phyloP scores from a whole-genome alignment of 2,329 filamentous ascomycete genomes.

The Nothophaeocryptopus gaeumannii region DNA sequence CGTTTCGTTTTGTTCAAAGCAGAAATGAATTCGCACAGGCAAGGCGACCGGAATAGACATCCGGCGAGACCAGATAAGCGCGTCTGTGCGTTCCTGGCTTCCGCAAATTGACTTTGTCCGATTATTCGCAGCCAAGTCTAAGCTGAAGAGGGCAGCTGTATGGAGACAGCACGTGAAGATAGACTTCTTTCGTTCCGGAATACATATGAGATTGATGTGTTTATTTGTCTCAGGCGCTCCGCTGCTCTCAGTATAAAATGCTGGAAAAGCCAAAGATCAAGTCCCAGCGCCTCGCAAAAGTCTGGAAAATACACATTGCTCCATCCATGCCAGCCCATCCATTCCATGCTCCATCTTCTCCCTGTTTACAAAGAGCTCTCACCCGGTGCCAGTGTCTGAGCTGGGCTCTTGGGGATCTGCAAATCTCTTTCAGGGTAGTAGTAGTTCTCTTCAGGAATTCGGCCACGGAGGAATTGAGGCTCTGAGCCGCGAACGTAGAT shows the following conservation, averaged over 20 bases:
- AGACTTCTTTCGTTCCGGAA: background rate
- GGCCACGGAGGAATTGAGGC: conserved; percentile 81
- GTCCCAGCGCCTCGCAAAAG: conserved; percentile 13
- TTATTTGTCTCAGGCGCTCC: background rate
- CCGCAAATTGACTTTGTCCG: too few relatives aligned
- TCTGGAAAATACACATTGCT: background rate
- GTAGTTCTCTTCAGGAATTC: conserved; percentile 88
- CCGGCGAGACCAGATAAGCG: too few relatives aligned
- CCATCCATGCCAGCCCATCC: conserved; percentile 6
- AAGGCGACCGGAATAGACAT: too few relatives aligned
- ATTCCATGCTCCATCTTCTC: conserved; percentile 2
- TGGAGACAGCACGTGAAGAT: too few relatives aligned
- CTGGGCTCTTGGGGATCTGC: conserved; percentile 30
- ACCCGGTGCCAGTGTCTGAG: conserved; percentile 26
- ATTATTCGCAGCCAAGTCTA: too few relatives aligned
- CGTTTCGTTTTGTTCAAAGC: too few relatives aligned
- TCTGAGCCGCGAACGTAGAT: conserved; percentile 89
- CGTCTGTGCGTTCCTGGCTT: too few relatives aligned
- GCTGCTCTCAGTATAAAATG: conserved; percentile 14
- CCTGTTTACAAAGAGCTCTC: conserved; percentile 15
- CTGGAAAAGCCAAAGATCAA: conserved; percentile 1
- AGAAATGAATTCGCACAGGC: too few relatives aligned
- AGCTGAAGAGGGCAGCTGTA: too few relatives aligned
- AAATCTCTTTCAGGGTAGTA: conserved; percentile 54
- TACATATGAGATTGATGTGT: conserved; percentile 1